These are phyloP conservation scores for Ogataea naganishii DNA, from an alignment of 805 yeast genomes.

Conservation along the genomic window DNA sequence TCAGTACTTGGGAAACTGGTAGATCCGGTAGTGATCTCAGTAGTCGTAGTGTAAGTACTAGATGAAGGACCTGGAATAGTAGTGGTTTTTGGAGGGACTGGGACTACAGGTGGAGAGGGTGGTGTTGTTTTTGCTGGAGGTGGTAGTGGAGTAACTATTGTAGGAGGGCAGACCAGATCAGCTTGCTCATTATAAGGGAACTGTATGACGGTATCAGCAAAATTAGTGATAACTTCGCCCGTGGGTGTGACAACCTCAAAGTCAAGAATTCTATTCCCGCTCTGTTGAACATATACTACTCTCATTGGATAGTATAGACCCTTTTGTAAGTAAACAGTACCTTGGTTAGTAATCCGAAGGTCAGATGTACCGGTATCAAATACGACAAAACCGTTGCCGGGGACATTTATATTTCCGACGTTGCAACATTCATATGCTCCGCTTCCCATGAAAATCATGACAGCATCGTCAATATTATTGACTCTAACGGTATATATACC, in stretches of 20 bases:
- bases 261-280: too few species aligned
- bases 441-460: slow-evolving; percentile 6
- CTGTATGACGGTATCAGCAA: too few species aligned
- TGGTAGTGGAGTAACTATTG: background rate
- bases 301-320: slow-evolving; percentile 4
- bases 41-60: background rate
- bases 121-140: background rate
- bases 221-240: too few species aligned
- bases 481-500: slow-evolving; percentile 4
- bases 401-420: too few species aligned
- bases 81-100: background rate
- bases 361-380: too few species aligned
- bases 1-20: background rate
- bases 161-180: too few species aligned
- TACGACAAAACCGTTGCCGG: too few species aligned
- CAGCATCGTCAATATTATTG: slow-evolving; percentile 4
- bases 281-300: too few species aligned
- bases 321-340: slow-evolving; percentile 1
- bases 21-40: background rate
- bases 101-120: background rate
- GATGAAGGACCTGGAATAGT: background rate
- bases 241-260: too few species aligned
- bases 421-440: slow-evolving; percentile 7
- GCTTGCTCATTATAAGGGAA: too few species aligned
- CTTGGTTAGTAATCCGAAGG: too few species aligned